Evolutionary conservation across 805 yeast species (phyloP), one percentile per base, ranked within the genome.

Genomic region (Saccharomycopsis guyanensis): DNA sequence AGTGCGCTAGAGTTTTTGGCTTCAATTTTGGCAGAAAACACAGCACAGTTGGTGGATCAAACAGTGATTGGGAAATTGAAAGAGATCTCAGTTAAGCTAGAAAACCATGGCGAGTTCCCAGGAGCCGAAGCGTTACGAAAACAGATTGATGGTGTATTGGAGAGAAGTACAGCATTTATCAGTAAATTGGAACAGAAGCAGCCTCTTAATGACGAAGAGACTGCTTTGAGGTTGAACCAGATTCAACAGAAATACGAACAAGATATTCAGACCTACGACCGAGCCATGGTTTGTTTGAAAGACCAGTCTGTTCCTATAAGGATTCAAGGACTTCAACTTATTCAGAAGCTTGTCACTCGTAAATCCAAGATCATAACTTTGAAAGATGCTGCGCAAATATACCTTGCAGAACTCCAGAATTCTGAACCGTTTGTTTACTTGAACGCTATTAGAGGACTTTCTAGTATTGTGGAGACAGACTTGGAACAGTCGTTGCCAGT

Each of bases 371-470:
- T 75, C 0, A 59, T 86, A 12, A 57, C 72, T 0, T 41, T 74
- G 7, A 75, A 72, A 3, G 72, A 75, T 44, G 91, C 75, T 0
- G 61, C 86, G 24, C 69, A 75, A 15, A 61, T 86, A 12, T 86
- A 84, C 58, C 56, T 84, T 15, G 64, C 70, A 1, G 86, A 82
- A 53, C 62, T 93, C 37, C 72, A 73, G 40, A 94, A 87, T 54
- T 70, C 77, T 0, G 98, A 91, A 49, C 95, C 98, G 0, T 91
- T 80, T 60, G 76, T 93, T 13, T 93, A 86, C 59, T 60, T 93
- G 45, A 91, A 86, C 57, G 83, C 82, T 0, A 85, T 93, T 51
- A 86, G 84, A 56, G 89, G 93, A 0, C 62, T 93, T 22, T 81
- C 78, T 38, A 68, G 73, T 13, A 60, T 88, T 34, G 60, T 83